Evolutionary conservation across 108 stramenopile genomes (phyloP), one percentile per base, ranked within the genome.

Genomic region (Discostella stelligeroides): DNA sequence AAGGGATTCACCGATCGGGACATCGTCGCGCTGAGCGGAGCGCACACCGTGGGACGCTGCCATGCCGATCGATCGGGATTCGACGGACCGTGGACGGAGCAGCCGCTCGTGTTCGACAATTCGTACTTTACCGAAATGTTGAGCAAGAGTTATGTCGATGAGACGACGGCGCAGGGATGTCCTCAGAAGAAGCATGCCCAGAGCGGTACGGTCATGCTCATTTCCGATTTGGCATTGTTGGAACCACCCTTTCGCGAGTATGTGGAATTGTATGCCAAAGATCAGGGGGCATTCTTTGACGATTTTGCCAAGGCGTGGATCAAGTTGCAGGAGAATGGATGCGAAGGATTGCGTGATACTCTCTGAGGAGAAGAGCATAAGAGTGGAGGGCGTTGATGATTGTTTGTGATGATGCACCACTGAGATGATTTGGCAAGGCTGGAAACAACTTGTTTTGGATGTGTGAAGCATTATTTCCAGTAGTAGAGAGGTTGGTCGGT

Each of bases 1-100:
- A 88, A 88, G 87, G 89, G 89, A 72, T 86, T 90, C 45, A 70
- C 61, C 64, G 89, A 90, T 59, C 54, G 39, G 68, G 89, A 90
- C 45, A 88, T 88, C 59, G 89, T 90, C 2, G 86, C 85, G 7
- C 68, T 90, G 20, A 41, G 54, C 17, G 89, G 89, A 18, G 89
- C 86, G 7, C 89, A 90, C 75, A 78, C 85, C 11, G 73, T 88
- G 29, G 89, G 89, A 29, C 68, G 73, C 23, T 86, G 85, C 49
- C 87, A 88, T 55, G 72, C 70, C n/a, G 85, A 82, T 41, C 56
- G 83, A 8, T 73, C 70, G 18, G 85, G 84, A 25, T 85, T 80
- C 70, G 81, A 80, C 25, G 86, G 85, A 8, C 45, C 80, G 29
- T 87, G 86, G 86, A 85, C 82, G 11, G 50, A 71, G 53, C 42